These are phyloP conservation scores for Penicillium cosmopolitanum DNA, from an alignment of 495 filamentous ascomycete genomes.

Conservation along the genomic window DNA sequence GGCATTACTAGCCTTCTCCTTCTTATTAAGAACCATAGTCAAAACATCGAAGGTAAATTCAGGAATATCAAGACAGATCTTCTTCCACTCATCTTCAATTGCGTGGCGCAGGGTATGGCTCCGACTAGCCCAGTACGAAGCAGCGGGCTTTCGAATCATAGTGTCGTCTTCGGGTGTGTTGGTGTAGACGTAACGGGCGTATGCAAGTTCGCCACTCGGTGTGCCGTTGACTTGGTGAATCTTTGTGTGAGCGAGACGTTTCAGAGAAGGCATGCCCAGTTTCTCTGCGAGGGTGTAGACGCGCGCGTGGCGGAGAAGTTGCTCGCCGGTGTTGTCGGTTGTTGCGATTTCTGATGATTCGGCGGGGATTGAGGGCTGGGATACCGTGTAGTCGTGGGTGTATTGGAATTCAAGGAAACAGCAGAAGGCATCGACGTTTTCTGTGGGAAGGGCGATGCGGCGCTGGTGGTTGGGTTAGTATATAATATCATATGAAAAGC, in stretches of 20 bases:
- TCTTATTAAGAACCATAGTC: constrained; percentile 64
- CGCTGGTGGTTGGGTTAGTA: constrained; percentile 40
- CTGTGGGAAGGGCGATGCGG: constrained; percentile 67
- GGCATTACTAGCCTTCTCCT: constrained; percentile 54
- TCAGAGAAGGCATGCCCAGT: constrained; percentile 71
- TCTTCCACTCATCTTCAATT: constrained; percentile 78
- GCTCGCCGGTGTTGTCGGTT: constrained; percentile 70
- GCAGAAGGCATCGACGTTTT: constrained; percentile 79
- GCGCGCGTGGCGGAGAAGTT: constrained; percentile 82
- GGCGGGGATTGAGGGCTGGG: constrained; percentile 49
- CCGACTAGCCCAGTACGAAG: constrained; percentile 86
- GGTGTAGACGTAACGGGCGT: constrained; percentile 87
- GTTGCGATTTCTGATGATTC: neutral
- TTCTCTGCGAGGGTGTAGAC: constrained; percentile 89
- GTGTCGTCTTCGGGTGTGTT: constrained; percentile 70
- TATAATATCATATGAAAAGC: too few relatives aligned
- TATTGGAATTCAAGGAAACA: constrained; percentile 93
- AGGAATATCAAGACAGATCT: constrained; percentile 84
- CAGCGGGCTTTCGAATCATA: constrained; percentile 78
- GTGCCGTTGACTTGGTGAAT: constrained; percentile 87
- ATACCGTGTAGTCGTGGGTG: constrained; percentile 85
- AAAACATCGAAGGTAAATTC: constrained; percentile 94
- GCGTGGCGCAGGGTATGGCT: constrained; percentile 80
- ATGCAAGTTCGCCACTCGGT: constrained; percentile 83
- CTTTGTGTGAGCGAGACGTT: constrained; percentile 79